Conservation (phyloP, 1,139 yeast species). For the Hyphopichia pseudoburtonii region DNA sequence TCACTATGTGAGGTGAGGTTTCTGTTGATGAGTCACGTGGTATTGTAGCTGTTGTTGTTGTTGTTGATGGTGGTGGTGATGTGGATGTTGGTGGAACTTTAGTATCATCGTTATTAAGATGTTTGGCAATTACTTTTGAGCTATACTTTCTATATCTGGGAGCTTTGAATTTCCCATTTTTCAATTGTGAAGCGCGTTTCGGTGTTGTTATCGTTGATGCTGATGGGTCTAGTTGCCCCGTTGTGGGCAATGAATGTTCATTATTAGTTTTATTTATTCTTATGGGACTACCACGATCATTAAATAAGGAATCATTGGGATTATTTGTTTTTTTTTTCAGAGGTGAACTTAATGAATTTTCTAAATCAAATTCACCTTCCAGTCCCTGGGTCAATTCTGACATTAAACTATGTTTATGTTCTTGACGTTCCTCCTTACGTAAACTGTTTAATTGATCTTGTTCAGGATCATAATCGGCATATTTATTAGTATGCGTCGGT, state of each 20-base stretch:
- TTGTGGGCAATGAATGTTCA: slow-evolving; percentile 9
- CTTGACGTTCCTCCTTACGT: slow-evolving; percentile 33
- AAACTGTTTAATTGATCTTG: slow-evolving; percentile 35
- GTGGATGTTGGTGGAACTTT: slow-evolving; percentile 5
- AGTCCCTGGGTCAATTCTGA: slow-evolving; percentile 37
- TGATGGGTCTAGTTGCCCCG: too few relatives aligned
- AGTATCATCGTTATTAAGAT: slow-evolving; percentile 19
- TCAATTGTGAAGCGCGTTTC: slow-evolving; percentile 23
- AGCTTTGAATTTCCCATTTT: slow-evolving; percentile 32
- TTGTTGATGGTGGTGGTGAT: neutral
- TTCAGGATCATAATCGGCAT: slow-evolving; percentile 20
- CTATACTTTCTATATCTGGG: slow-evolving; percentile 44
- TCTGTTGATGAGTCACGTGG: too few relatives aligned
- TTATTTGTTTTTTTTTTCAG: slow-evolving; percentile 16
- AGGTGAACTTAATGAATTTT: slow-evolving; percentile 22
- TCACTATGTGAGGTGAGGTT: too few relatives aligned
- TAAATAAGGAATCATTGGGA: slow-evolving; percentile 31
- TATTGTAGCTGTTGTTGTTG: slow-evolving; percentile 5
- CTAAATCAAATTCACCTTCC: slow-evolving; percentile 25
- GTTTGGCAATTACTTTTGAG: slow-evolving; percentile 31
- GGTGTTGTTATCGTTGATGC: too few relatives aligned
- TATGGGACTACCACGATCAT: slow-evolving; percentile 38
- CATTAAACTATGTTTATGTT: slow-evolving; percentile 35
- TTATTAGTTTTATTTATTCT: slow-evolving; percentile 5
- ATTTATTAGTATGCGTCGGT: neutral